phyloP scores from a whole-genome alignment of 768 basidiomycete species.

The Termitomyces heimii region DNA sequence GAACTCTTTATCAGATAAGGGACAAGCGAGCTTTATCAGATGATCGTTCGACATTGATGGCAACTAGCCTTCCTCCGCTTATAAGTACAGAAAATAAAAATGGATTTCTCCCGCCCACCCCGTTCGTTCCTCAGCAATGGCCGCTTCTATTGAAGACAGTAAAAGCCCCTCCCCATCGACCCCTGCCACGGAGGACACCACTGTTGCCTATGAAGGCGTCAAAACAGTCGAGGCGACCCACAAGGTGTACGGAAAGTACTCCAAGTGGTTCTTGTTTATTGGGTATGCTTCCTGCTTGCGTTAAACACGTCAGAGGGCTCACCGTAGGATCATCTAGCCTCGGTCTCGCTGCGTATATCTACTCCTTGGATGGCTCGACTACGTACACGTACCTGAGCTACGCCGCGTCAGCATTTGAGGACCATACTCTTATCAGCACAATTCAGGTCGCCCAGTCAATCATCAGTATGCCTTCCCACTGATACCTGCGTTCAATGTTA shows the following conservation, averaged over 20 bases:
- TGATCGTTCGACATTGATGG: conserved; percentile 7
- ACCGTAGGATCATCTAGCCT: conserved; percentile 40
- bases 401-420: conserved; percentile 46
- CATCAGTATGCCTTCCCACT: conserved; percentile 32
- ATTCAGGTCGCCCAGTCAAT: conserved; percentile 50
- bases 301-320: neutral
- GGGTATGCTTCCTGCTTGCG: conserved; percentile 29
- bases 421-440: conserved; percentile 50
- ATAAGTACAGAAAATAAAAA: conserved; percentile 3
- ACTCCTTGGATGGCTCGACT: conserved; percentile 67
- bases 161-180: neutral
- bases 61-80: neutral
- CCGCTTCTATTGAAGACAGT: neutral
- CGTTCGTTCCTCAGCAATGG: conserved; percentile 5
- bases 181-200: conserved; percentile 9
- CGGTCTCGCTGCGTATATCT: conserved; percentile 69
- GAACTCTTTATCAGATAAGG: conserved; percentile 17
- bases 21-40: conserved; percentile 16
- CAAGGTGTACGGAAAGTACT: conserved; percentile 45
- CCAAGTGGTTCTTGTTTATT: conserved; percentile 55
- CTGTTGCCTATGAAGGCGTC: conserved; percentile 33
- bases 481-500: neutral
- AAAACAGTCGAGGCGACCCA: conserved; percentile 44
- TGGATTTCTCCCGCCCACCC: neutral
- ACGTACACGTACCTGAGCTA: conserved; percentile 60